Conservation (phyloP, 768 basidiomycete species). For the Xanthoconium purpureum region DNA sequence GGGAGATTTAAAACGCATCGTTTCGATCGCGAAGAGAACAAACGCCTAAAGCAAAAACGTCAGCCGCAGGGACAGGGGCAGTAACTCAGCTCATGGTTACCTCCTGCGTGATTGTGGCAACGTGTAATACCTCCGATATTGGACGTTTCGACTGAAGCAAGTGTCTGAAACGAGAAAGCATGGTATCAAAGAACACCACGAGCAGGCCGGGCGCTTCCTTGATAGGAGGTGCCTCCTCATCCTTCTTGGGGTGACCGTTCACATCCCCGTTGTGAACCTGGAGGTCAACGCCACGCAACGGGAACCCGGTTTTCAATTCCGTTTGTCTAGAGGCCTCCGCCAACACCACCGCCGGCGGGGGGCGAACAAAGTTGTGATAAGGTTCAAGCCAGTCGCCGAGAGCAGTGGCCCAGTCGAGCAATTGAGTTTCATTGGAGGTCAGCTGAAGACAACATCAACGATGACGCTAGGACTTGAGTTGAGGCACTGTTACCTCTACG, state of each 20-base stretch:
- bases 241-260: conserved; percentile 55
- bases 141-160: conserved; percentile 38
- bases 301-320: conserved; percentile 66
- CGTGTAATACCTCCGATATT: conserved; percentile 61
- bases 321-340: conserved; percentile 74
- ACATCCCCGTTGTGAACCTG: conserved; percentile 31
- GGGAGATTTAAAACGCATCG: conserved; percentile 67
- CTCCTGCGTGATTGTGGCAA: conserved; percentile 74
- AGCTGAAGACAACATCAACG: conserved; percentile 42
- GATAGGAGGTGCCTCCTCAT: conserved; percentile 66
- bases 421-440: conserved; percentile 56
- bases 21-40: conserved; percentile 66
- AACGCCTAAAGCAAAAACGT: conserved; percentile 50
- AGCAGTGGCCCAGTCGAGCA: conserved; percentile 58
- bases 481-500: conserved; percentile 43
- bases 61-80: background rate
- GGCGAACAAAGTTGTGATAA: conserved; percentile 71
- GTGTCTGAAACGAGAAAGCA: conserved; percentile 51
- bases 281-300: conserved; percentile 60
- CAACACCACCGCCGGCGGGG: conserved; percentile 63
- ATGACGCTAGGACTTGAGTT: background rate
- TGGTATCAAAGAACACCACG: conserved; percentile 57
- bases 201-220: conserved; percentile 58
- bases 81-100: conserved; percentile 30
- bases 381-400: conserved; percentile 76